These are phyloP conservation scores for Moesziomyces parantarcticus DNA, from an alignment of 1,284 basidiomycete species.

Conservation along the genomic window DNA sequence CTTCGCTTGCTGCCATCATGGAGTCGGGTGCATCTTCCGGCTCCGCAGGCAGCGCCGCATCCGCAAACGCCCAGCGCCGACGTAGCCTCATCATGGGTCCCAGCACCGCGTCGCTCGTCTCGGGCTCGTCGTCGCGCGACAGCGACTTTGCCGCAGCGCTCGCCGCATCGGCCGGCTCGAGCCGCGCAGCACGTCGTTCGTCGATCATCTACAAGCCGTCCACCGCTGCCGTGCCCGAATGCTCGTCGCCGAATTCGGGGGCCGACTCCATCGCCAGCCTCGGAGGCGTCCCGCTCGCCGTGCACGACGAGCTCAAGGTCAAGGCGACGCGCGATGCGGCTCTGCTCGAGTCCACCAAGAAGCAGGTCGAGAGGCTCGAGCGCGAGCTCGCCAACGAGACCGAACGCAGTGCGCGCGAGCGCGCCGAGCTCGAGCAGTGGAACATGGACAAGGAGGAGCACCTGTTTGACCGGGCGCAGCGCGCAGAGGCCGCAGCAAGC, in stretches of 20 bases:
- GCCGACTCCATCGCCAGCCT: constrained; percentile 32
- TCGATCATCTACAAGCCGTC: constrained; percentile 54
- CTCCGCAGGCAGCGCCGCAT: constrained; percentile 7
- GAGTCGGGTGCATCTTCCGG: constrained; percentile 8
- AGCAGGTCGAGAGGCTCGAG: constrained; percentile 52
- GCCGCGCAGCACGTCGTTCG: constrained; percentile 31
- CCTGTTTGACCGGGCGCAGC: constrained; percentile 42
- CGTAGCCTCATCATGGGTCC: constrained; percentile 45
- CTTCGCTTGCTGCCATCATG: constrained; percentile 38
- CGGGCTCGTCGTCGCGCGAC: constrained; percentile 29
- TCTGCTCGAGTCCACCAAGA: constrained; percentile 46
- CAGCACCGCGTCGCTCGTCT: constrained; percentile 4
- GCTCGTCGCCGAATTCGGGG: constrained; percentile 19
- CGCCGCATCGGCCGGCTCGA: constrained; percentile 15
- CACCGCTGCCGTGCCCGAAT: constrained; percentile 24
- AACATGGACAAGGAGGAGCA: constrained; percentile 50
- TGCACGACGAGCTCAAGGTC: constrained; percentile 58
- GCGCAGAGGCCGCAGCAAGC: constrained; percentile 37
- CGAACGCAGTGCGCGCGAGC: constrained; percentile 45
- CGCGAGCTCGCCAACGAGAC: constrained; percentile 48
- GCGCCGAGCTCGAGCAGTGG: constrained; percentile 58
- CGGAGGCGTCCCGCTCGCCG: constrained; percentile 43
- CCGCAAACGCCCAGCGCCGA: constrained; percentile 30
- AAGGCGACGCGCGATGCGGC: constrained; percentile 49
- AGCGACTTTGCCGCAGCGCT: constrained; percentile 28